Evolutionary conservation across 768 basidiomycete species (phyloP).

Genomic region (Trametes sanguinea): DNA sequence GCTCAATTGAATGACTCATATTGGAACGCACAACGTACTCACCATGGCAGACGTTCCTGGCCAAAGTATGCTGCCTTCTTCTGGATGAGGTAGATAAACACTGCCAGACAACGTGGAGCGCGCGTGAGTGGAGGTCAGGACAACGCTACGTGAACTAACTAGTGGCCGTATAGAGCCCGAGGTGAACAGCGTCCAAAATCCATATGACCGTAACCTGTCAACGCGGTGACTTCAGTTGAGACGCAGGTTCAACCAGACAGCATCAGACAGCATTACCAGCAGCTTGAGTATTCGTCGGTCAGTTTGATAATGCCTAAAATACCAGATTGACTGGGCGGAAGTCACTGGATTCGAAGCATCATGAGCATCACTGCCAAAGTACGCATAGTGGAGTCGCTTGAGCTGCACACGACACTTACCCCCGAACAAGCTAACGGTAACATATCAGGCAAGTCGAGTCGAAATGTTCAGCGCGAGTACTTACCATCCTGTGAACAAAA

Average conservation of each 20-base stretch:
- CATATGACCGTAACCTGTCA: conserved; percentile 3
- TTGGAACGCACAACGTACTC: not conserved
- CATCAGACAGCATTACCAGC: not conserved
- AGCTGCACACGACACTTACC: not conserved
- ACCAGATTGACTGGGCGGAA: conserved; percentile 11
- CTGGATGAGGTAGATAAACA: conserved; percentile 8
- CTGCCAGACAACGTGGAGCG: not conserved
- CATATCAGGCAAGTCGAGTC: no score
- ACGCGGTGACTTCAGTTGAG: not conserved
- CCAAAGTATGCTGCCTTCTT: conserved; percentile 3
- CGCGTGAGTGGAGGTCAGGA: no score
- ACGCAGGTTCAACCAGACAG: not conserved
- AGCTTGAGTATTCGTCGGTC: conserved; percentile 5
- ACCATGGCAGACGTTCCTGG: conserved; percentile 6
- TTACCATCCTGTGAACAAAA: conserved; percentile 4
- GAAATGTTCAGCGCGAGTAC: not conserved
- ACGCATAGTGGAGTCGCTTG: no score
- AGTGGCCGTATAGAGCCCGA: conserved; percentile 12
- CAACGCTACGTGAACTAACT: not conserved
- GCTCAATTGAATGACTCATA: no score
- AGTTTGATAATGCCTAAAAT: conserved; percentile 6
- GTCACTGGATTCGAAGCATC: not conserved
- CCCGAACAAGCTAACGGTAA: conserved; percentile 7
- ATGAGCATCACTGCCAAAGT: no score
- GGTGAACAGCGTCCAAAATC: conserved; percentile 4